Evolutionary conservation across 2,329 filamentous ascomycete species (phyloP), one percentile per base, ranked within the genome.

Genomic region (Didymella segeticola): DNA sequence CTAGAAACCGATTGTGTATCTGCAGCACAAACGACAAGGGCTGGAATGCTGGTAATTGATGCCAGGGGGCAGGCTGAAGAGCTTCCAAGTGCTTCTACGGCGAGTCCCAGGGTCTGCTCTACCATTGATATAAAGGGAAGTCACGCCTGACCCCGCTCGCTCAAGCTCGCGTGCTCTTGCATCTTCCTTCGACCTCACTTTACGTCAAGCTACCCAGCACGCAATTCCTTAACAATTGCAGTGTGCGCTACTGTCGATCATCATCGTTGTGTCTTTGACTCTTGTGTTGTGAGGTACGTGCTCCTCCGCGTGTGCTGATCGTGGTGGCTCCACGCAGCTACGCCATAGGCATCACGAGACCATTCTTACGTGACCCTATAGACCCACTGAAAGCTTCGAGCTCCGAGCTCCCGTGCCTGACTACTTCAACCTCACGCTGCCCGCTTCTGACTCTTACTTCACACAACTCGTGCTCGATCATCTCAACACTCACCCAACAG

Each of bases 261-360:
- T 17, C 22, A 14, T 41, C 38, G 8, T 15, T 26, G 20, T 22
- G 38, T 43, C 48, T 37, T 47, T 56, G 48, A 47, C 25, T 48
- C 34, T 50, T 45, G 58, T 58, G 55, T 64, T 64, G 62, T 63
- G 66, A 71, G 67, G 68, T 72, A 69, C 60, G 58, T 53, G 30
- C 29, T 45, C 34, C 29, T 41, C 33, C 20, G 56, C 45, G 26
- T 37, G 38, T 39, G 51, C 57, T 50, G 52, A 63, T 66, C 43
- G 65, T 62, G 66, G 63, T 61, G 68, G 69, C 68, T 68, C 49
- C 47, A 38, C 27, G 47, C 41, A 38, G 39, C 30, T 50, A 56
- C 47, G 47, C 53, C 29, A 56, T 46, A 43, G 48, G 31, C 41
- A 62, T 69, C 70, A 68, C 71, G 71, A 67, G 70, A 74, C 66